Evolutionary conservation across 495 filamentous ascomycete species (phyloP).

Genomic region (Durotheca rogersii): DNA sequence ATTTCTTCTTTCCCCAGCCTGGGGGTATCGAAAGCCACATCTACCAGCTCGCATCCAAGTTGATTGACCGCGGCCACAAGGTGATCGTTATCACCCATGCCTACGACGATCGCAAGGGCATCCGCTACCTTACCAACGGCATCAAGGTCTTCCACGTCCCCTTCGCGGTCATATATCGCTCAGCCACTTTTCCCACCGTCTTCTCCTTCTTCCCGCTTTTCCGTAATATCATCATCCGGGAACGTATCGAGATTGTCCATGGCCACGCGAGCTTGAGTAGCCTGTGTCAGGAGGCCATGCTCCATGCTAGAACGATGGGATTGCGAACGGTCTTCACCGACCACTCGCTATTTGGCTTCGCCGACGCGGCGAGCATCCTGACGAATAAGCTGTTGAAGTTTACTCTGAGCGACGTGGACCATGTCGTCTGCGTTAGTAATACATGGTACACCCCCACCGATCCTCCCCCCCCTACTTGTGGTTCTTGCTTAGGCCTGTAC

Average conservation of each 20-base stretch:
- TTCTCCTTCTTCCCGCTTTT: conserved; percentile 98
- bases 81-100: conserved; percentile 97
- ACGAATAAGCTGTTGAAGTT: conserved; percentile 98
- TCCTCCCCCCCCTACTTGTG: no score
- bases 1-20: conserved; percentile 98
- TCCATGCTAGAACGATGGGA: conserved; percentile 96
- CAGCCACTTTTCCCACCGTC: conserved; percentile 92
- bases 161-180: conserved; percentile 92
- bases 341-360: conserved; percentile 97
- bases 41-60: conserved; percentile 93
- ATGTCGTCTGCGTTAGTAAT: conserved; percentile 97
- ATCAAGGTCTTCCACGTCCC: conserved; percentile 98
- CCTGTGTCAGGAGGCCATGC: conserved; percentile 90
- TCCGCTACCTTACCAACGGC: conserved; percentile 97
- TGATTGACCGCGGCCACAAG: conserved; percentile 96
- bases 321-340: conserved; percentile 94
- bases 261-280: conserved; percentile 90
- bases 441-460: conserved; percentile 74
- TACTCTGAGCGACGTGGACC: conserved; percentile 91
- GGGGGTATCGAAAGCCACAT: conserved; percentile 97
- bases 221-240: conserved; percentile 89
- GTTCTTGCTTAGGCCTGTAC: neutral
- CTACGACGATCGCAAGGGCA: conserved; percentile 86
- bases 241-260: conserved; percentile 95
- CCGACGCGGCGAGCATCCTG: conserved; percentile 91